Base-by-base conservation (phyloP, 2,329 filamentous ascomycete species). In the Orbilia quercus region DNA sequence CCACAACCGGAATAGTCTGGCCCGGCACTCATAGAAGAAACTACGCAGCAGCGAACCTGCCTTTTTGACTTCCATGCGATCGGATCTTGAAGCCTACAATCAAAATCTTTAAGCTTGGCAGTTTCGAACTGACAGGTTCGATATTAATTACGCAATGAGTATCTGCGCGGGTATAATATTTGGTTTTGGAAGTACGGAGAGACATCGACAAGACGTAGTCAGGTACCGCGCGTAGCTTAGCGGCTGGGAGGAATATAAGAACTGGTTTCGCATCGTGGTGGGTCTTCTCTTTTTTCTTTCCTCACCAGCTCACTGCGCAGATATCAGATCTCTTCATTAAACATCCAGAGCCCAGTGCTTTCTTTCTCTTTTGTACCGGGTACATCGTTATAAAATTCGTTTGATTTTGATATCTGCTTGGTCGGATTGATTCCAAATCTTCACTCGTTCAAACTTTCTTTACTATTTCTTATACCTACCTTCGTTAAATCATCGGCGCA, bases 341-440 rank as follows among this genome's bases (percentile, higher is more conserved):
- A 42, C n/a, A 22, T 44, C 38, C 36, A 36, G 18, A 57, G 53
- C 53, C 53, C 14, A 57, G 53, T 44, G 53, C 53, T 57, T 57
- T 28, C 14, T 57, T 34, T 23, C 18, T 23, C 48, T 31, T 31
- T 9, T 42, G 44, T 47, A 47, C 40, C 55, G 40, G 55, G 23
- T 47, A 59, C 55, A 57, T n/a, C 25, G 14, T 59, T n/a, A 36
- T 47, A 7, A 25, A 14, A 45, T 36, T 22, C 25, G 31, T 48
- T 38, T 16, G 11, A 47, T 44, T 31, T 31, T 25, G 34, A 34
- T 59, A 59, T 48, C 55, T 48, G 55, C 44, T 22, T 42, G 55
- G 12, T 59, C 55, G 23, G 55, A 47, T 48, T 14, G 40, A 47
- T 48, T 38, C 6, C 16, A 48, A 22, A 45, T 25, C 47, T 45